Base-by-base conservation (phyloP, 176 grass and related monocot genomes). In the Lolium multiflorum region DNA sequence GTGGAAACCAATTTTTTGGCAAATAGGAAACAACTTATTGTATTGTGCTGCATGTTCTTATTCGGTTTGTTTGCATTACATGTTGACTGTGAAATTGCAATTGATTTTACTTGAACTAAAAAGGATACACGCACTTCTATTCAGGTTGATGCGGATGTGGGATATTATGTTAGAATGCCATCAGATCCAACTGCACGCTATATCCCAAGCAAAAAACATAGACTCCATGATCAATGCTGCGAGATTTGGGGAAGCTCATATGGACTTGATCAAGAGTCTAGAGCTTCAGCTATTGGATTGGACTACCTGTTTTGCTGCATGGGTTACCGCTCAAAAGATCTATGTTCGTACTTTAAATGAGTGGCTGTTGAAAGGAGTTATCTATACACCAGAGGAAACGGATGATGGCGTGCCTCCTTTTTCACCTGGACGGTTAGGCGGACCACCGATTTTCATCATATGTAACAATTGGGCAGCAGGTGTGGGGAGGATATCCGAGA, bases 401-500 rank as follows among this genome's bases (percentile, higher is more conserved):
- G 97, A 99, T 58, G 97, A 99, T 68, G 97, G 97, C 46, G 55
- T 66, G 16, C 84, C 90, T 84, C 97, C 97, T 1, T 97, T 94
- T 87, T 99, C 97, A 88, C 97, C 97, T 14, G 97, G 97, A 4
- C 87, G 97, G 28, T 69, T 99, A 77, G 97, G 94, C 39, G 97
- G 89, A 10, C 97, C 97, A 38, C 92, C 92, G 11, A 88, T 99
- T 46, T 99, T 99, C 48, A 77, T 96, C 69, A 94, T 99, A 79
- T 97, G 88, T 47, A 96, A 97, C 44, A 91, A 90, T 15, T 99
- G 97, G 97, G 89, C 87, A 22, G 84, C 43, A 3, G 62, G 84
- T 77, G 91, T 99, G 85, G 55, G 48, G 15, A 93, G 73, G 85
- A 84, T 91, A 83, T 92, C 90, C 0, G 92, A 91, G 79, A 93